Evolutionary conservation across 768 basidiomycete species (phyloP).

Genomic region (Lactifluus volemus): DNA sequence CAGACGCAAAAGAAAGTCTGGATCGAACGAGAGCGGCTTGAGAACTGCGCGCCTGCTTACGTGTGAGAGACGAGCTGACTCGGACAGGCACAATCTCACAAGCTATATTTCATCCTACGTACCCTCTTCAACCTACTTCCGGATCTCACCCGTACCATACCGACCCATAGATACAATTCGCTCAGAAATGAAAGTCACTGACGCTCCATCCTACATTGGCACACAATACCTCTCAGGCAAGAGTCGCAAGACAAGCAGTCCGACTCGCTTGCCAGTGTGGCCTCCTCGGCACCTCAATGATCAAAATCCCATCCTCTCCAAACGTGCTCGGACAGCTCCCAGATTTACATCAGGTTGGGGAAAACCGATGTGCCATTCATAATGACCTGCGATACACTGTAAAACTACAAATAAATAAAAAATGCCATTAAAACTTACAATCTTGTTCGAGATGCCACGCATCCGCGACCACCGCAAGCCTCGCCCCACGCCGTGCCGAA

Average conservation of each 20-base stretch:
- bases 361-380: conserved; percentile 12
- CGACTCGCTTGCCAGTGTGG: neutral
- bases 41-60: neutral
- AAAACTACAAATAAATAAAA: neutral
- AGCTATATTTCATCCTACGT: too few species aligned
- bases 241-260: neutral
- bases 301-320: neutral
- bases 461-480: conserved; percentile 9
- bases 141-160: too few species aligned
- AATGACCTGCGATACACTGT: conserved; percentile 1
- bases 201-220: neutral
- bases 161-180: too few species aligned
- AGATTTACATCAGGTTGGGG: neutral
- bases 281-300: conserved; percentile 5
- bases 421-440: neutral
- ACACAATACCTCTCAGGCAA: neutral
- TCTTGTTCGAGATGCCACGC: conserved; percentile 16
- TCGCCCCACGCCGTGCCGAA: conserved; percentile 6
- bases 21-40: neutral
- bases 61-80: too few species aligned
- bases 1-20: neutral
- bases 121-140: too few species aligned
- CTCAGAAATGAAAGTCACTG: neutral
- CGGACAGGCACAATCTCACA: too few species aligned
- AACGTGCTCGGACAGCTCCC: neutral